Base-by-base conservation (phyloP, 2,329 filamentous ascomycete species). In the Stromatinia cepivora region DNA sequence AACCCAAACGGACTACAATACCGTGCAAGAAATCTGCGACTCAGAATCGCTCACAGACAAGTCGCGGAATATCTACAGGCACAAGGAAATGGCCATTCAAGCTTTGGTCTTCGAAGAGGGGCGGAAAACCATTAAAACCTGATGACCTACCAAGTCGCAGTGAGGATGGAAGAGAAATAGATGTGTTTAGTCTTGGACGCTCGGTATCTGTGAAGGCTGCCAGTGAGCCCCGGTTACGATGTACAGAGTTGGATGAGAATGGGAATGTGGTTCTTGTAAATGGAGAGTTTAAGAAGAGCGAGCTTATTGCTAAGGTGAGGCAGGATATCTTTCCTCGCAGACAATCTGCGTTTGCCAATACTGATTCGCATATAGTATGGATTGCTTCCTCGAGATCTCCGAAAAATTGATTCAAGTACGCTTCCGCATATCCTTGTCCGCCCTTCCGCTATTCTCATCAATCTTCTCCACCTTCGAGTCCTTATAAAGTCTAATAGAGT, bases 381-480 rank as follows among this genome's bases (percentile, higher is more conserved):
- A 54, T 86, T 98, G 36, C 86, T 97, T 62, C 94, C 95, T 69
- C 94, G 95, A 71, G 95, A 99, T 83, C 84, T 99, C 69, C 92
- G 95, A 76, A 99, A 99, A 81, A 97, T 99, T 77, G 95, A 99
- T 79, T 97, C 94, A 20, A 97, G 93, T 70, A 92, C 96, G 71
- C 87, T 99, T 31, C 95, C 95, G 11, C 94, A 97, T 77, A 98
- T 99, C 69, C 89, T 98, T 73, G 90, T 99, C 73, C 93, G 95
- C 46, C 93, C 93, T 9, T 94, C 92, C 10, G 93, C 94, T 6
- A 98, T 99, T 72, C 85, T 99, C 2, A 91, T 99, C 75, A 99
- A 98, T 78, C 86, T 99, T 15, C 87, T 98, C n/a, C 95, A 99
- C 80, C 88, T 99, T 61, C 92, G 95, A 71, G 95, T 97, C 66